Base-by-base conservation (phyloP, 805 yeast genomes). In the Candida jianshihensis region DNA sequence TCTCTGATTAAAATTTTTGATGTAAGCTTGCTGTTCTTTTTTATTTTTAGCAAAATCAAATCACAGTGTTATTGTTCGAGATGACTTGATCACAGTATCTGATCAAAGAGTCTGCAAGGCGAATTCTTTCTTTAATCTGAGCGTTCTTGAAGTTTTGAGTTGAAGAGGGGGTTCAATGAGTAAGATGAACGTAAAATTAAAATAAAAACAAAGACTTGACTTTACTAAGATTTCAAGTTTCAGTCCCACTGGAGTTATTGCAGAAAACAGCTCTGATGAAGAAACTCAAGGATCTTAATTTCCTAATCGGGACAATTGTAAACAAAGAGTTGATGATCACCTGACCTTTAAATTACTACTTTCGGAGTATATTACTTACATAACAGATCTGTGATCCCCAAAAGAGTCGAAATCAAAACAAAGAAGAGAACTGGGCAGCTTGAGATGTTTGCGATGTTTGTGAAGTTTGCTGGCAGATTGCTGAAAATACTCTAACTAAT, bases 281-380 rank as follows among this genome's bases (percentile, higher is more conserved):
- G n/a, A n/a, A n/a, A n/a, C n/a, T n/a, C n/a, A n/a, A n/a, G n/a
- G n/a, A n/a, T 5, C 25, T 21, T 17, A 4, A 28, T 28, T 28
- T n/a, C 37, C 33, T 13, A 11, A 24, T 34, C 12, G 9, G 37
- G 37, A 4, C 18, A 34, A 19, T 29, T 4, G 37, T 34, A 34
- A 34, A 34, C 33, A 34, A 14, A 18, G 13, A 6, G 14, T 24
- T 19, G 24, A 21, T n/a, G 19, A 18, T 24, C 36, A 29, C 32
- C n/a, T 19, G 25, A 16, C 5, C 4, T 5, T 16, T 19, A 6
- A 22, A 19, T 29, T 17, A 25, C 37, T 15, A 15, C 26, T 33
- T 7, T 6, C 21, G 36, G 17, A 27, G n/a, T 19, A 20, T 14
- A 26, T 26, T n/a, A 26, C 15, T 5, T 15, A 26, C 19, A 25